Conservation (phyloP, 345 rosid species). For the Dipteronia sinensis region DNA sequence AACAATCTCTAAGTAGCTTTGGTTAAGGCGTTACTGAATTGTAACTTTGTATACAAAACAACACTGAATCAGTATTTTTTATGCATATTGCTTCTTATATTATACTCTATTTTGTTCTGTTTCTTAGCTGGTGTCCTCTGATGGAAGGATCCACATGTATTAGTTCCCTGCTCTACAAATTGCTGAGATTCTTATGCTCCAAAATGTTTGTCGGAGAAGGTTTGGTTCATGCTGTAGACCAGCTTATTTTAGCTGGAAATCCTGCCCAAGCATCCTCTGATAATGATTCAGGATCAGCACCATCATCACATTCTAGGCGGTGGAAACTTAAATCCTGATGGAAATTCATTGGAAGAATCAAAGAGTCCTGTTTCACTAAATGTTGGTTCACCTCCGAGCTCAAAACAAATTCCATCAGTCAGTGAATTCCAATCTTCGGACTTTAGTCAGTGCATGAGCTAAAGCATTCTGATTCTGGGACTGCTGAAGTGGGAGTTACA, state of each 20-base stretch:
- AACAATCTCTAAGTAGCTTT: no score
- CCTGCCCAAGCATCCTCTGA: constrained; percentile 51
- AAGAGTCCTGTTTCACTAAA: constrained; percentile 53
- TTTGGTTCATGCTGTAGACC: constrained; percentile 97
- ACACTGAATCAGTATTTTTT: no score
- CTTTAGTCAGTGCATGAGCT: constrained; percentile 84
- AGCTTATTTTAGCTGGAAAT: constrained; percentile 76
- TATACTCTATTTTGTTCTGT: neutral
- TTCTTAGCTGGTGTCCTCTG: constrained; percentile 98
- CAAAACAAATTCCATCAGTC: constrained; percentile 68
- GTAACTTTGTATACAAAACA: no score
- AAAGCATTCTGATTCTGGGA: constrained; percentile 82
- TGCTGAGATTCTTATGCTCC: constrained; percentile 96
- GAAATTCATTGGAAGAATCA: constrained; percentile 61
- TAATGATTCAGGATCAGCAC: no score
- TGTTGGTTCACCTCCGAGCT: constrained; percentile 65
- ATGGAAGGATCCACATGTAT: constrained; percentile 98
- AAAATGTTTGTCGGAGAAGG: no score
- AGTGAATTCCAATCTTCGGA: no score
- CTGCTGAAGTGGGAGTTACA: constrained; percentile 82
- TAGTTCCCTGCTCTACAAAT: constrained; percentile 98
- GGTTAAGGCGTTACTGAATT: no score
- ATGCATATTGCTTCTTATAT: no score
- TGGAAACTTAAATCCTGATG: constrained; percentile 68
- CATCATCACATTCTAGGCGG: constrained; percentile 84